Percentiles rank a stretch among this genome's conserved stretches.
Conservation (phyloP, 139 green algal species). For the Haematococcus lacustris region DNA sequence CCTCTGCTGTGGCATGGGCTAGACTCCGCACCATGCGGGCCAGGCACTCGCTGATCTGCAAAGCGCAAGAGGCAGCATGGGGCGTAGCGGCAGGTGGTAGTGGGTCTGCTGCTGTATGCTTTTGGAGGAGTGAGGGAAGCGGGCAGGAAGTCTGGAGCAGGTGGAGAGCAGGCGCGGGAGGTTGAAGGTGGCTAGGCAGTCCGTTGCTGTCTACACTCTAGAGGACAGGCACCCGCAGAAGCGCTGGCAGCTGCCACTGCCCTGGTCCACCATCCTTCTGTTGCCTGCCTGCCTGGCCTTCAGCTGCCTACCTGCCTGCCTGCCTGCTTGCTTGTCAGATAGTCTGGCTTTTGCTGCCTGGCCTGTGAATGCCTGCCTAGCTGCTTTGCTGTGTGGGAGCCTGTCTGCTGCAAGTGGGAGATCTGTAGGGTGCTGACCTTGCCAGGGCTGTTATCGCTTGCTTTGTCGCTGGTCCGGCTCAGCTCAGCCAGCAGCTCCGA, state of each 20-base stretch:
- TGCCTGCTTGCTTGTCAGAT: not conserved
- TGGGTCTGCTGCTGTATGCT: too few relatives aligned
- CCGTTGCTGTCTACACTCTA: not conserved
- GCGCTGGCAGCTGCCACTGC: too few relatives aligned
- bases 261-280: too few relatives aligned
- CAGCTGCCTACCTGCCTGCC: too few relatives aligned
- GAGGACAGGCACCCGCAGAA: not conserved
- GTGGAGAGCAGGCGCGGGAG: too few relatives aligned
- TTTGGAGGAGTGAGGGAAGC: too few relatives aligned
- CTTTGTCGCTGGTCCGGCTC: not conserved
- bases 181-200: too few relatives aligned
- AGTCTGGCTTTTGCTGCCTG: not conserved
- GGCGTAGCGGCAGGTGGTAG: too few relatives aligned
- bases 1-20: slow-evolving; percentile 31
- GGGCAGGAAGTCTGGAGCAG: not conserved
- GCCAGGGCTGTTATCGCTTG: not conserved
- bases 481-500: not conserved
- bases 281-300: too few relatives aligned
- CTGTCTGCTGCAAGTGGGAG: not conserved
- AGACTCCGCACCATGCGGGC: slow-evolving; percentile 45
- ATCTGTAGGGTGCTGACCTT: not conserved
- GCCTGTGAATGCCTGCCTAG: not conserved
- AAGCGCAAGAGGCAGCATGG: not conserved
- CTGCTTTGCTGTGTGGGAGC: not conserved
- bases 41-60: slow-evolving; percentile 46